Percentiles rank a stretch among this genome's conserved stretches.
These are phyloP conservation scores for Malus fusca DNA, from an alignment of 306 rosid species.

Conservation along the genomic window DNA sequence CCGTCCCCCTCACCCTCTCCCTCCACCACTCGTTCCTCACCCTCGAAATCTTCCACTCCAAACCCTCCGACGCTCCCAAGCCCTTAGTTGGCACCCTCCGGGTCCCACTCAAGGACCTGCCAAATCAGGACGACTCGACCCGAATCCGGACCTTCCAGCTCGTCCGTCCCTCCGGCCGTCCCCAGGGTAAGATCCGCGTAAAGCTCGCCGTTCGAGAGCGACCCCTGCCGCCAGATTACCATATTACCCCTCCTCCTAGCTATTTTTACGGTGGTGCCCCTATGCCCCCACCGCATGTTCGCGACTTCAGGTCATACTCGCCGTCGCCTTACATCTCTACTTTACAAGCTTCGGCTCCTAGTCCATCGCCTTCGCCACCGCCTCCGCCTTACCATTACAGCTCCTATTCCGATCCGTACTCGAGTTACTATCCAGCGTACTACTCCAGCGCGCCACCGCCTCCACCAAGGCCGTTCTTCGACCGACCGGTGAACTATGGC, in stretches of 20 bases:
- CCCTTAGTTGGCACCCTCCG: slow-evolving; percentile 79
- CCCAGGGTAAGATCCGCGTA: slow-evolving; percentile 69
- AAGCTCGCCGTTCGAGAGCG: slow-evolving; percentile 61
- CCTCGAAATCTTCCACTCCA: slow-evolving; percentile 81
- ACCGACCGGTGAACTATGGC: slow-evolving; percentile 31
- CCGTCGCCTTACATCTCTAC: slow-evolving; percentile 33
- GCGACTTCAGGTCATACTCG: slow-evolving; percentile 51
- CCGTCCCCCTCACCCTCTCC: slow-evolving; percentile 48
- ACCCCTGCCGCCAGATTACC: slow-evolving; percentile 45
- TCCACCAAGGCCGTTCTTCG: slow-evolving; percentile 60
- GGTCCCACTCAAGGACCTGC: slow-evolving; percentile 42
- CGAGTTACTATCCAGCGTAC: slow-evolving; percentile 49
- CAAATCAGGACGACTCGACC: slow-evolving; percentile 33
- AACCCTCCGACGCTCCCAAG: slow-evolving; percentile 75
- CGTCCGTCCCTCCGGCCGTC: slow-evolving; percentile 73
- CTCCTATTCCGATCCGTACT: slow-evolving; percentile 43
- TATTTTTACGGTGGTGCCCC: slow-evolving; percentile 32
- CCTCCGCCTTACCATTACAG: slow-evolving; percentile 44
- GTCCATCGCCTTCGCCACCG: slow-evolving; percentile 10
- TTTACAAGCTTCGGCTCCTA: slow-evolving; percentile 3
- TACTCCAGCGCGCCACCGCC: slow-evolving; percentile 52
- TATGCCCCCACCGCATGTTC: slow-evolving; percentile 27
- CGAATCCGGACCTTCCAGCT: slow-evolving; percentile 46
- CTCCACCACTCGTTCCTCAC: slow-evolving; percentile 56
- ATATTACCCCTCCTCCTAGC: slow-evolving; percentile 27